Conservation (phyloP, 2,329 filamentous ascomycete species). For the Fusarium torreyae region DNA sequence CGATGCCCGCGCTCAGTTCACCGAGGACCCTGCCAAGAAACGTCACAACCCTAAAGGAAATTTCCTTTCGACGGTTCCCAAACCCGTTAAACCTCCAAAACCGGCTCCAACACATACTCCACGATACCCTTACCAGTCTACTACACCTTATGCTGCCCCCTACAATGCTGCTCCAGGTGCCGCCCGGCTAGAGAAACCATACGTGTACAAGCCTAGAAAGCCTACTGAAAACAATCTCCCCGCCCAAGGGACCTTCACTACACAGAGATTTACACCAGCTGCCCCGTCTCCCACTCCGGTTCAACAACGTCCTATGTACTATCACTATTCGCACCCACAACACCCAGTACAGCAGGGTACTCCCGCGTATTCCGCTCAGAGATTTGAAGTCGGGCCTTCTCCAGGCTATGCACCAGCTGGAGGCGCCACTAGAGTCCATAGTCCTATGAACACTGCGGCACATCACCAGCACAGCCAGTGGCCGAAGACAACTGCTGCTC, state of each 20-base stretch:
- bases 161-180: conserved; percentile 12
- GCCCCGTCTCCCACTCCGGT: conserved; percentile 4
- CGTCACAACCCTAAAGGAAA: conserved; percentile 78
- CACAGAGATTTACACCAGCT: conserved; percentile 48
- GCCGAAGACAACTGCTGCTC: conserved; percentile 5
- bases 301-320: conserved; percentile 33
- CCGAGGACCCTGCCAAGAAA: conserved; percentile 76
- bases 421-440: conserved; percentile 7
- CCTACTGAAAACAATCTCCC: conserved; percentile 48
- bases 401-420: conserved; percentile 29
- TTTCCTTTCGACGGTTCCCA: conserved; percentile 79
- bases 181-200: conserved; percentile 61
- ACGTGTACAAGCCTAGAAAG: conserved; percentile 67
- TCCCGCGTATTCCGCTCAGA: conserved; percentile 41
- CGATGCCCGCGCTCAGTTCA: conserved; percentile 92
- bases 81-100: conserved; percentile 65
- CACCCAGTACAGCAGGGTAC: conserved; percentile 26
- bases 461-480: conserved; percentile 34
- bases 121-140: conserved; percentile 49
- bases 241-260: conserved; percentile 44
- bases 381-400: conserved; percentile 44
- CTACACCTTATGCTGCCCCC: conserved; percentile 22
- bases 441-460: conserved; percentile 1
- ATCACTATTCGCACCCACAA: conserved; percentile 34
- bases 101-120: conserved; percentile 51